A percentile compares a stretch with the other conserved stretches of the same genome.
Evolutionary conservation across 2,329 filamentous ascomycete genomes (phyloP).

Genomic region (Monilinia polystroma): DNA sequence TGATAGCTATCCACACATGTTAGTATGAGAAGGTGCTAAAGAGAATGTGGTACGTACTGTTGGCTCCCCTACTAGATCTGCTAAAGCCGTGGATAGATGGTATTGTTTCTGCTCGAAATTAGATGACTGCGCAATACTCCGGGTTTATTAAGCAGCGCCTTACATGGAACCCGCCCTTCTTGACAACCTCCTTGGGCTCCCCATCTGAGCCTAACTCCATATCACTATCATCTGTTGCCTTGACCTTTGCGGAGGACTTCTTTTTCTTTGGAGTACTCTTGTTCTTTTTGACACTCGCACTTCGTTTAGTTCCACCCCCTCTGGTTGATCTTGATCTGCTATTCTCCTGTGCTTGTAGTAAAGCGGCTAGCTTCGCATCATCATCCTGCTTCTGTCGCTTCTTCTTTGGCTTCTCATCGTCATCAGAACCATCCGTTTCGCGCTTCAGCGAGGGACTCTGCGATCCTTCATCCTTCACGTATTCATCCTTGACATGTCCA

Average conservation of each 20-base stretch:
- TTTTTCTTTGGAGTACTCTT: slow-evolving; percentile 62
- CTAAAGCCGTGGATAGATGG: slow-evolving; percentile 67
- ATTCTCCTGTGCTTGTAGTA: slow-evolving; percentile 92
- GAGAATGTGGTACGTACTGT: slow-evolving; percentile 51
- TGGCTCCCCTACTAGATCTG: slow-evolving; percentile 67
- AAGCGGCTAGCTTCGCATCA: slow-evolving; percentile 83
- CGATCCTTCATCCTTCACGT: slow-evolving; percentile 28
- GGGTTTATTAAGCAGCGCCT: slow-evolving; percentile 42
- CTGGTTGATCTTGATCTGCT: slow-evolving; percentile 68
- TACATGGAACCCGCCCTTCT: slow-evolving; percentile 88
- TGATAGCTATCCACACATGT: slow-evolving; percentile 61
- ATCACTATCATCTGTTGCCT: slow-evolving; percentile 77
- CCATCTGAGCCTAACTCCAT: slow-evolving; percentile 60
- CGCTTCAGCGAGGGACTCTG: slow-evolving; percentile 11
- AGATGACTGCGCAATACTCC: background rate
- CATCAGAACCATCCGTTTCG: slow-evolving; percentile 26
- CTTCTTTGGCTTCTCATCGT: slow-evolving; percentile 48
- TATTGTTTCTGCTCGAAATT: slow-evolving; percentile 61
- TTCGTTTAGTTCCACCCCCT: slow-evolving; percentile 60
- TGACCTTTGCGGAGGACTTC: slow-evolving; percentile 74
- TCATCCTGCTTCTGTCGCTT: slow-evolving; percentile 67
- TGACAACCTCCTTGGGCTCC: slow-evolving; percentile 59
- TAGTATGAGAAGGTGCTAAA: slow-evolving; percentile 9
- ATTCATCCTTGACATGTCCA: slow-evolving; percentile 14
- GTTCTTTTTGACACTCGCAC: slow-evolving; percentile 58